These are phyloP conservation scores for Aspergillus indologenus DNA, from an alignment of 495 filamentous ascomycete genomes.

Conservation along the genomic window DNA sequence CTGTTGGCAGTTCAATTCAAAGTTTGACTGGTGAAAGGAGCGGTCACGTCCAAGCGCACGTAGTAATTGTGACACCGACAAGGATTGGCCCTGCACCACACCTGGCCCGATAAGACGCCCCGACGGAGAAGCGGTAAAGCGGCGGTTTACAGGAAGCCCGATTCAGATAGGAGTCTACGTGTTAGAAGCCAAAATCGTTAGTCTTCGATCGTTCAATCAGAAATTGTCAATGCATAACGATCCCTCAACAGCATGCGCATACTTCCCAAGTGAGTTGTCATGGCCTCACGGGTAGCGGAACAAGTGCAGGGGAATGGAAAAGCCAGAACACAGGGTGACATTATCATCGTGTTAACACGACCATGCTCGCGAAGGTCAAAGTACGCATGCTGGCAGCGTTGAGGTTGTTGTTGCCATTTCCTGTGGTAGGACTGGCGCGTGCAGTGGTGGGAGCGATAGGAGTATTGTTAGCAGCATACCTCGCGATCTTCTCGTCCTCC, in stretches of 20 bases:
- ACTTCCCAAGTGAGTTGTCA: constrained; percentile 21
- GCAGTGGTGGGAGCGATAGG: neutral
- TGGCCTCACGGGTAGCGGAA: constrained; percentile 25
- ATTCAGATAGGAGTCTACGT: constrained; percentile 68
- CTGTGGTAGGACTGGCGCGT: neutral
- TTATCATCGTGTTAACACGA: constrained; percentile 36
- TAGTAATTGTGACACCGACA: constrained; percentile 14
- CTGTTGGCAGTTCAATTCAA: neutral
- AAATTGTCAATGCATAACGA: constrained; percentile 9
- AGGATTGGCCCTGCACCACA: constrained; percentile 3
- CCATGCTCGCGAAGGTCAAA: constrained; percentile 36
- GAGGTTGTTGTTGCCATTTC: neutral
- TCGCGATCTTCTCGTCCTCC: constrained; percentile 92
- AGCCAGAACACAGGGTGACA: constrained; percentile 11
- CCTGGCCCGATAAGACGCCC: constrained; percentile 5
- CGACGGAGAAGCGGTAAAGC: constrained; percentile 8
- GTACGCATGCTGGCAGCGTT: constrained; percentile 20
- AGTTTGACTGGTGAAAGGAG: neutral
- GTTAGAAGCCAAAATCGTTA: constrained; percentile 34
- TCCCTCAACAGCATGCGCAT: constrained; percentile 14
- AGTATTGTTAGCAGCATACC: constrained; percentile 46
- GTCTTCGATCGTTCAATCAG: constrained; percentile 27
- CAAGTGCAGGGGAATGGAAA: constrained; percentile 14
- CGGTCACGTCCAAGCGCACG: constrained; percentile 10
- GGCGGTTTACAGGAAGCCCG: constrained; percentile 63